Conservation (phyloP, 1,284 basidiomycete genomes). For the Ceratorhiza oryzae-sativae region DNA sequence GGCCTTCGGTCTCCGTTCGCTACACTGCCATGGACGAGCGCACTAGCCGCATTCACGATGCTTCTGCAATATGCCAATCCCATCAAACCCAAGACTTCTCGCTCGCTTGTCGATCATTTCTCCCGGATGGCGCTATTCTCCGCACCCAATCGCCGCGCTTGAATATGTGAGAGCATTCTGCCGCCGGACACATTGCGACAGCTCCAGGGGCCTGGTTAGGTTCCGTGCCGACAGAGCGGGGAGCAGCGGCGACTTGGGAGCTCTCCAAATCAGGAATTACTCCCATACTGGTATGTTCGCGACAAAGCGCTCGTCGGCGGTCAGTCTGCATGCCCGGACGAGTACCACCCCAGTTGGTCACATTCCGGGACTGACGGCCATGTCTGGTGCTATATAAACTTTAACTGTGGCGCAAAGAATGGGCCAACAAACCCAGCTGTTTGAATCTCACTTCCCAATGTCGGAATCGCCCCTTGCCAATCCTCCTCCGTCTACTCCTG, state of each 20-base stretch:
- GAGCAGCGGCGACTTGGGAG: not conserved
- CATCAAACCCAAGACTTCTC: not conserved
- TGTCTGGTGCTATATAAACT: not conserved
- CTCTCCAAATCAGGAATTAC: not conserved
- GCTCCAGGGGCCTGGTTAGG: not conserved
- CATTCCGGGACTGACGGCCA: not conserved
- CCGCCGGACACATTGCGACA: not conserved
- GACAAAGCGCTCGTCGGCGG: not conserved
- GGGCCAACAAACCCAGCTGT: not conserved
- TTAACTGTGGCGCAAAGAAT: not conserved
- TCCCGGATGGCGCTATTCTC: not conserved
- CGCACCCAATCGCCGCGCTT: not conserved
- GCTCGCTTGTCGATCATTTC: not conserved
- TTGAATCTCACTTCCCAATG: not conserved
- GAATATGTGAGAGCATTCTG: not conserved
- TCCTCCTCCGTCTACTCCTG: not conserved
- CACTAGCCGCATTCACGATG: not conserved
- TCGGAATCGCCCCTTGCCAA: constrained; percentile 44
- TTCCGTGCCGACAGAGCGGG: not conserved
- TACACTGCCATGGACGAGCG: not conserved
- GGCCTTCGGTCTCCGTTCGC: not conserved
- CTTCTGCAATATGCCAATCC: not conserved
- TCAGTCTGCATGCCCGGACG: not conserved
- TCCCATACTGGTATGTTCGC: not conserved
- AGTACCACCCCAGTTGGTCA: not conserved